These are phyloP conservation scores for Verticillium klebahnii DNA, from an alignment of 2,329 filamentous ascomycete genomes.

Conservation along the genomic window DNA sequence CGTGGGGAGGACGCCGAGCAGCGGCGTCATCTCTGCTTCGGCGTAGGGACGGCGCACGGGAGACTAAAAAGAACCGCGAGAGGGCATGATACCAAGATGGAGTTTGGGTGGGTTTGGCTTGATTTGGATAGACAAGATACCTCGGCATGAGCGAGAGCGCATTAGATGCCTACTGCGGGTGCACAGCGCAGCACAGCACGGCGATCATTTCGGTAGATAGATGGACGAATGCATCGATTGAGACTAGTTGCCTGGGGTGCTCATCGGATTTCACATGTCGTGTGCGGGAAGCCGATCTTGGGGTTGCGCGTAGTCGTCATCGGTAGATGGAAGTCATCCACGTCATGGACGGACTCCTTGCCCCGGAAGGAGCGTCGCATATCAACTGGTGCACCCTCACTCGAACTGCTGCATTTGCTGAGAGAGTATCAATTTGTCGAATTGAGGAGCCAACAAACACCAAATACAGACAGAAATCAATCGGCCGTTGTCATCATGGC, in stretches of 20 bases:
- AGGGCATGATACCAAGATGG: not conserved
- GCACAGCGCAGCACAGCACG: not conserved
- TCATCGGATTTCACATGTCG: not conserved
- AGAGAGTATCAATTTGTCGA: not conserved
- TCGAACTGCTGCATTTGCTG: not conserved
- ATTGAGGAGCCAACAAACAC: not conserved
- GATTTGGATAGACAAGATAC: not conserved
- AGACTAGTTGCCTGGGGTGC: not conserved
- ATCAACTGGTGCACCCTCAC: not conserved
- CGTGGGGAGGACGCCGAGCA: constrained; percentile 1
- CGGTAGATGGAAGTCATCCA: constrained; percentile 6
- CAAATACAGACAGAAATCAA: not conserved
- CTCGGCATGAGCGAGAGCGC: not conserved
- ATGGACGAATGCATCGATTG: not conserved
- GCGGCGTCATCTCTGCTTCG: not conserved
- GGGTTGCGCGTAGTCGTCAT: not conserved
- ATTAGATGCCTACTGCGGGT: no score
- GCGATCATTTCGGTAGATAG: not conserved
- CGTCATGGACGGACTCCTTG: constrained; percentile 5
- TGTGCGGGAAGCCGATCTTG: not conserved
- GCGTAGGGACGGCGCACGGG: not conserved
- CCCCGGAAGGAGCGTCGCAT: not conserved
- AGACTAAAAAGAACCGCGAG: not conserved
- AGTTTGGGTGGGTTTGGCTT: not conserved
- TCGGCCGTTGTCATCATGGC: not conserved